Base-by-base conservation (phyloP, 2,329 filamentous ascomycete species). In the Claviceps sp. region DNA sequence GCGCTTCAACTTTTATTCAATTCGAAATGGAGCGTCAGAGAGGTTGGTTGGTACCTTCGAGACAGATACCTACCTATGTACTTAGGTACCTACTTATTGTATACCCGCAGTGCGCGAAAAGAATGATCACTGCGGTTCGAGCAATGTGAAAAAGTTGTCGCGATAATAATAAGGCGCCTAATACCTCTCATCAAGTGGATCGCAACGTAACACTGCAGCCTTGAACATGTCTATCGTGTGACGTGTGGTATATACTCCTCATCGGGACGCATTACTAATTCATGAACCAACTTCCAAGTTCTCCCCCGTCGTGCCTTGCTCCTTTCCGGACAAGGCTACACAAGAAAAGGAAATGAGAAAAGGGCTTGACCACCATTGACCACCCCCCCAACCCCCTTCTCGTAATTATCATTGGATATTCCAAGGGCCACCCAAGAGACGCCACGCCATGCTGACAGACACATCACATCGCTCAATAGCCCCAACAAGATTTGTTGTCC, bases 361-460 rank as follows among this genome's bases (percentile, higher is more conserved):
- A 45, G n/a, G 13, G 7, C 23, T 4, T 45, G 16, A 8, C 23
- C 40, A 8, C 26, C n/a, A n/a, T n/a, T n/a, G n/a, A n/a, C n/a
- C n/a, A n/a, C n/a, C n/a, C n/a, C 26, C 39, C 8, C 20, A 20
- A 20, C 20, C 20, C 20, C 20, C 20, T 20, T 26, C 29, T 34
- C 17, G 16, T 17, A 36, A 34, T 42, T 16, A 11, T 26, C 29
- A 34, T 34, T 34, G 29, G 34, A 38, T 14, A 39, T n/a, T 39
- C 29, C 49, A 39, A 29, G 14, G 11, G 40, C 40, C 20, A 13
- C 14, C 17, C 38, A 46, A 50, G 14, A 50, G 42, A 52, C 51
- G 51, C 47, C 50, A 7, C 23, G 46, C 47, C 51, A 50, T 50
- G 51, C 51, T 50, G 11, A 42, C 23, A 22, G 45, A 52, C 26